phyloP scores from a whole-genome alignment of 805 yeast species.

The Candida michaelii region DNA sequence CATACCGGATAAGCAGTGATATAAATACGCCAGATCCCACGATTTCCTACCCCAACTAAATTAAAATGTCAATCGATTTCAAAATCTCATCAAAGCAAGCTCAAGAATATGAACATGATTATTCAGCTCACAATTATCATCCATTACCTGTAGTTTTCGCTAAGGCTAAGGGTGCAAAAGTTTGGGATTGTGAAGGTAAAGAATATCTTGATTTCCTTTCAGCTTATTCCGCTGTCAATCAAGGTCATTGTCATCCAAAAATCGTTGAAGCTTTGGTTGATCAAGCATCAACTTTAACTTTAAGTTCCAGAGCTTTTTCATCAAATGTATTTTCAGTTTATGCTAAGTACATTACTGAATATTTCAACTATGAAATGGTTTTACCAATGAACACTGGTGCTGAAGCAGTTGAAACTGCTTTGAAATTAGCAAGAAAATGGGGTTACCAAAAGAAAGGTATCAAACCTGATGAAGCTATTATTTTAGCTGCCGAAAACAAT shows the following conservation, averaged over 20 bases:
- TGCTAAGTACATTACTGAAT: slow-evolving; percentile 87
- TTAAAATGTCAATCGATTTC: slow-evolving; percentile 5
- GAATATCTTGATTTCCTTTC: slow-evolving; percentile 90
- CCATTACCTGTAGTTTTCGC: slow-evolving; percentile 94
- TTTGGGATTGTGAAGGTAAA: slow-evolving; percentile 98
- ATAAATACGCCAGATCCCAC: background rate
- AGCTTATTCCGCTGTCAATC: slow-evolving; percentile 96
- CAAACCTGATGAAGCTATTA: slow-evolving; percentile 78
- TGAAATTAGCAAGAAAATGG: slow-evolving; percentile 96
- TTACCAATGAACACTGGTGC: slow-evolving; percentile 99
- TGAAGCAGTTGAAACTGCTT: slow-evolving; percentile 95
- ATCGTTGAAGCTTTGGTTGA: slow-evolving; percentile 81
- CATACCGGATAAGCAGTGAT: background rate
- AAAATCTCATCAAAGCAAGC: slow-evolving; percentile 64
- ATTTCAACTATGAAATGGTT: slow-evolving; percentile 86
- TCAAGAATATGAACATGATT: slow-evolving; percentile 64
- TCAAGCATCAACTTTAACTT: slow-evolving; percentile 81
- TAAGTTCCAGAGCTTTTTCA: slow-evolving; percentile 90
- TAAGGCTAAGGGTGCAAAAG: slow-evolving; percentile 85
- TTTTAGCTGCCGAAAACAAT: slow-evolving; percentile 83
- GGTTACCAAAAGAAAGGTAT: slow-evolving; percentile 88
- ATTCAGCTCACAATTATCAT: slow-evolving; percentile 96
- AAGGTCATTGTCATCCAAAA: slow-evolving; percentile 97
- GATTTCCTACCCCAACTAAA: background rate
- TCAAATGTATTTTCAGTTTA: slow-evolving; percentile 83